Evolutionary conservation across 305 asterid species (phyloP), one percentile per base, ranked within the genome.

Genomic region (Fraxinus xanthoxyloides): DNA sequence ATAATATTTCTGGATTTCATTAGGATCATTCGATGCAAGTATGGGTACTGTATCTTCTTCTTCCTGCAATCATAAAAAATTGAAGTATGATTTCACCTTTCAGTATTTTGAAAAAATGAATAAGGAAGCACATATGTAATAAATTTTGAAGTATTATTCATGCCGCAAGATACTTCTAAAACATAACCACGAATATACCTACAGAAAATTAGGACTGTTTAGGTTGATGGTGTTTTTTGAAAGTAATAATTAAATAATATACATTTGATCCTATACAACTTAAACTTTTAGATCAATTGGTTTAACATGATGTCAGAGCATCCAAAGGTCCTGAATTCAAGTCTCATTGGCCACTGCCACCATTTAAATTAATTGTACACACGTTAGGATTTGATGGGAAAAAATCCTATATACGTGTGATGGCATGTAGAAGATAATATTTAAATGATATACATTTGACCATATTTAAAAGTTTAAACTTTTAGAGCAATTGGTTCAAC

Each of bases 1-100:
- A 90, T 91, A 97, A 82, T 67, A 97, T 87, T 63, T 89, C 84
- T 91, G 92, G 61, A 95, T 90, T 85, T 95, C 97, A 86, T 86
- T 84, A 48, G 95, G 96, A 88, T 94, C 98, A 88, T 72, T 87
- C 34, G 75, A 32, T 10, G 90, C 93, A 72, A 91, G 95, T 28
- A 59, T 79, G 59, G 84, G 93, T 72, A 82, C 72, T 24, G 97
- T 89, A 3, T 80, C 87, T 79, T 19, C 88, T 84, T 92, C 97
- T 88, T 95, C 99, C 99, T 97, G 93, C 84, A 87, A 84, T 54
- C 79, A 87, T 82, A 75, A 80, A 81, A 81, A 80, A 56, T 63
- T 77, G 63, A 84, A 87, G 13, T n/a, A 59, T 23, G 72, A 85
- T 72, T 72, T 72, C 34, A 72, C 23, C 46, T 72, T 17, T 31